phyloP scores from a whole-genome alignment of 805 yeast genomes.

The Metschnikowia arizonensis region DNA sequence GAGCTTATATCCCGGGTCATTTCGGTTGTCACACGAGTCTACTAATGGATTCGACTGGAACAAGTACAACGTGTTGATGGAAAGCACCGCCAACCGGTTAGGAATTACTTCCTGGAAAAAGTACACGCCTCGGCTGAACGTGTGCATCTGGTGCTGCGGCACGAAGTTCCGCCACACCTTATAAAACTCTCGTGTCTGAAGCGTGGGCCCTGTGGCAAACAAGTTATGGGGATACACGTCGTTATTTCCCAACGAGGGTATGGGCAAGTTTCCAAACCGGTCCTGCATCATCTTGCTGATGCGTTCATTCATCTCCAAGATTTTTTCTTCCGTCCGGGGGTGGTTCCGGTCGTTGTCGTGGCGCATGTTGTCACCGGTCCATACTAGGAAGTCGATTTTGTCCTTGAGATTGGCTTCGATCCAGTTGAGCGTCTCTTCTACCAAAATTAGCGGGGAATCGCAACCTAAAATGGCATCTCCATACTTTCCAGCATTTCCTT shows the following conservation, averaged over 20 bases:
- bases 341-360: slow-evolving; percentile 73
- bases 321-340: slow-evolving; percentile 72
- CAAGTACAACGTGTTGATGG: slow-evolving; percentile 72
- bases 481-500: slow-evolving; percentile 55
- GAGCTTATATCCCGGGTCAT: slow-evolving; percentile 76
- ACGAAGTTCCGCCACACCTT: slow-evolving; percentile 69
- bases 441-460: slow-evolving; percentile 64
- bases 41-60: slow-evolving; percentile 77
- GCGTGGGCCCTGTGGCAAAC: slow-evolving; percentile 83
- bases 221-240: slow-evolving; percentile 88
- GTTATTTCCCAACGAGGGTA: slow-evolving; percentile 80
- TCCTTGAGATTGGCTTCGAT: slow-evolving; percentile 58
- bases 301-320: slow-evolving; percentile 61
- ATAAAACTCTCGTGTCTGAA: slow-evolving; percentile 74
- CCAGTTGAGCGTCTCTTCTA: slow-evolving; percentile 66
- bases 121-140: slow-evolving; percentile 71
- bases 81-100: slow-evolving; percentile 67
- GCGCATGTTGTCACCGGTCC: slow-evolving; percentile 89
- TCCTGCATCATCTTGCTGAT: slow-evolving; percentile 51
- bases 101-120: slow-evolving; percentile 78
- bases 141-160: slow-evolving; percentile 73
- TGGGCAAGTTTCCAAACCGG: slow-evolving; percentile 47
- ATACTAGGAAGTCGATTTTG: slow-evolving; percentile 77
- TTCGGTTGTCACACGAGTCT: slow-evolving; percentile 68
- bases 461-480: slow-evolving; percentile 79